A percentile compares a stretch with the other conserved stretches of the same genome.
These are phyloP conservation scores for Aspergillus sp. DNA, from an alignment of 2,329 filamentous ascomycete species.

Conservation along the genomic window DNA sequence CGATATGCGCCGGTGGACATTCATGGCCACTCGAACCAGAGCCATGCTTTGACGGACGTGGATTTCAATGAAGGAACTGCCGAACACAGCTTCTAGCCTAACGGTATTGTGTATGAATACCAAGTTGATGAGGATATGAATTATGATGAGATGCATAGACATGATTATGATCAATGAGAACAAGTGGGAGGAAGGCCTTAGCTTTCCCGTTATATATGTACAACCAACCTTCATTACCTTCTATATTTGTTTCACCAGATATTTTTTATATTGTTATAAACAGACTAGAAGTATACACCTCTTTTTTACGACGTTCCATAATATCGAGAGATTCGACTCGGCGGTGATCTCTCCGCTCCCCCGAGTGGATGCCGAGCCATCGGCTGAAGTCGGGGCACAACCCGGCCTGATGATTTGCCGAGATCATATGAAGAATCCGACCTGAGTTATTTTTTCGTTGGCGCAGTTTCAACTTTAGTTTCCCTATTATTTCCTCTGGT, in stretches of 20 bases:
- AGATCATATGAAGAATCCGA: constrained; percentile 2
- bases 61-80: constrained; percentile 21
- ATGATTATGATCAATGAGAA: background rate
- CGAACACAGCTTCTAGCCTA: background rate
- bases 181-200: background rate
- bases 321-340: background rate
- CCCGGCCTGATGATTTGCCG: constrained; percentile 22
- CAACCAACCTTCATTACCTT: background rate
- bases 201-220: background rate
- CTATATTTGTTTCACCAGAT: background rate
- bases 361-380: constrained; percentile 15
- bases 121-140: constrained; percentile 4
- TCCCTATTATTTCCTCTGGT: background rate
- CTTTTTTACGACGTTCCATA: background rate
- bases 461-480: constrained; percentile 9
- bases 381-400: constrained; percentile 24
- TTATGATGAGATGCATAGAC: constrained; percentile 6
- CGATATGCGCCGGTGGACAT: constrained; percentile 31
- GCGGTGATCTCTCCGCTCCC: constrained; percentile 6
- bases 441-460: constrained; percentile 5
- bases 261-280: background rate
- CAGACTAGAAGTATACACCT: background rate
- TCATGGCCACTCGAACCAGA: constrained; percentile 13
- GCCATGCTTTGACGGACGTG: constrained; percentile 19
- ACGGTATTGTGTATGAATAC: background rate